Evolutionary conservation across 2,329 filamentous ascomycete genomes (phyloP).

Genomic region (Colletotrichum ledebouriae): DNA sequence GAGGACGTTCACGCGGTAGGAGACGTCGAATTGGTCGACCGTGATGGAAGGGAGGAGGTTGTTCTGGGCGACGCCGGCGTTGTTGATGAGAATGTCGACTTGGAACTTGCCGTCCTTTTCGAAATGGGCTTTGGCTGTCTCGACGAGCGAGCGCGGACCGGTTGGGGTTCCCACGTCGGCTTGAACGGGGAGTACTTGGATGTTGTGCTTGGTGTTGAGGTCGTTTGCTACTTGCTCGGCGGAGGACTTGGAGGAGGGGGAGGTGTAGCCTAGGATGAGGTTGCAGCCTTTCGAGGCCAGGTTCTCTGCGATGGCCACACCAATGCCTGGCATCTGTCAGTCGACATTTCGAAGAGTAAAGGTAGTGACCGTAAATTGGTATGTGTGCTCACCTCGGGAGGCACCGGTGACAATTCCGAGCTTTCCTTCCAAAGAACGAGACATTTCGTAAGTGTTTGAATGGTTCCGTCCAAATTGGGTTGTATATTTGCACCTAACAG

Average conservation of each 20-base stretch:
- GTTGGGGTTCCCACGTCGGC: conserved; percentile 77
- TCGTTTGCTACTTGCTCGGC: conserved; percentile 73
- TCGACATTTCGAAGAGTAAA: neutral
- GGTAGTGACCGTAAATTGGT: neutral
- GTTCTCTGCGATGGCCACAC: conserved; percentile 72
- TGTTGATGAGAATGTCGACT: conserved; percentile 90
- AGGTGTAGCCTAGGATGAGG: conserved; percentile 79
- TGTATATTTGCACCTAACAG: neutral
- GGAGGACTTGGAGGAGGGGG: conserved; percentile 51
- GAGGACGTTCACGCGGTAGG: conserved; percentile 85
- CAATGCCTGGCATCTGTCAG: conserved; percentile 72
- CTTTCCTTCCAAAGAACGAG: conserved; percentile 75
- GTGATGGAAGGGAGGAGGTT: conserved; percentile 73
- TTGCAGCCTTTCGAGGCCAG: conserved; percentile 79
- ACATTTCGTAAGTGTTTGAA: conserved; percentile 47
- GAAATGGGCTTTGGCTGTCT: conserved; percentile 65
- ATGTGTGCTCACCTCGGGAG: conserved; percentile 72
- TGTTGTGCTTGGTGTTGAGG: conserved; percentile 68
- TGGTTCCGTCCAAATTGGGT: neutral
- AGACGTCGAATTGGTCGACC: conserved; percentile 74
- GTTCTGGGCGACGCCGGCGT: conserved; percentile 81
- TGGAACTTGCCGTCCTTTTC: conserved; percentile 63
- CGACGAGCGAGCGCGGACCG: conserved; percentile 72
- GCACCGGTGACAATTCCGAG: conserved; percentile 84
- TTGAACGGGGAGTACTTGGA: conserved; percentile 74